Evolutionary conservation across 768 basidiomycete genomes (phyloP), one percentile per base, ranked within the genome.

Genomic region (Hericium coralloides): DNA sequence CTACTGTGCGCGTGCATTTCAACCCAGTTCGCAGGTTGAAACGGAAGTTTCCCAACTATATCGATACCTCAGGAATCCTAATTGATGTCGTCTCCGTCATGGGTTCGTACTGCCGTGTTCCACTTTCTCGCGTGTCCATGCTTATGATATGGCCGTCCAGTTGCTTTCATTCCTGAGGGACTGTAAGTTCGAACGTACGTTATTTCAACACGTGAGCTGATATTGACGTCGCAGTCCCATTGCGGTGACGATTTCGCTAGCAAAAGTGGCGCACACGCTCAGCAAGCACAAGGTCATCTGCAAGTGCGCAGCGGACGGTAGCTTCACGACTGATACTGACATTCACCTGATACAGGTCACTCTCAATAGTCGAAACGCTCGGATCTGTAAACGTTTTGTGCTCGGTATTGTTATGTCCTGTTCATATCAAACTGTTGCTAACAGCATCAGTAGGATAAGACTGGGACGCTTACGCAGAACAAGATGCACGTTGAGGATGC

Each of bases 361-460:
- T 87, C 22, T 75, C 82, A 23, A 86, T 82, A 6, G 82, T 87
- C 31, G 85, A 87, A 66, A 82, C 81, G 7, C 73, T 87, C 5
- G 85, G 85, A 7, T 75, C 79, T 9, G 82, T 86, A 65, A 79
- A 80, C 55, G 76, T 77, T 25, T 58, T 79, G 8, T 75, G 74
- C 59, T 74, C 74, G 4, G 61, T 62, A 25, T 17, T 41, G 38
- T 3, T 25, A 12, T 39, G 18, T 3, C 39, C 12, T 23, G 7
- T 22, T 38, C 25, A 23, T 36, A 26, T 26, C 41, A 9, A 3
- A 25, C 23, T 31, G 12, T 15, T 47, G 17, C 38, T 36, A 6
- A 18, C 38, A 17, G 25, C 36, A 7, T 31, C 9, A 3, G 10
- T 45, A 62, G 61, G 79, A 86, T 64, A 86, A 86, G 66, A 82